Percentiles rank a stretch among this genome's conserved stretches.
phyloP scores from a whole-genome alignment of 2,329 filamentous ascomycete species.

The Aureobasidium zeae region DNA sequence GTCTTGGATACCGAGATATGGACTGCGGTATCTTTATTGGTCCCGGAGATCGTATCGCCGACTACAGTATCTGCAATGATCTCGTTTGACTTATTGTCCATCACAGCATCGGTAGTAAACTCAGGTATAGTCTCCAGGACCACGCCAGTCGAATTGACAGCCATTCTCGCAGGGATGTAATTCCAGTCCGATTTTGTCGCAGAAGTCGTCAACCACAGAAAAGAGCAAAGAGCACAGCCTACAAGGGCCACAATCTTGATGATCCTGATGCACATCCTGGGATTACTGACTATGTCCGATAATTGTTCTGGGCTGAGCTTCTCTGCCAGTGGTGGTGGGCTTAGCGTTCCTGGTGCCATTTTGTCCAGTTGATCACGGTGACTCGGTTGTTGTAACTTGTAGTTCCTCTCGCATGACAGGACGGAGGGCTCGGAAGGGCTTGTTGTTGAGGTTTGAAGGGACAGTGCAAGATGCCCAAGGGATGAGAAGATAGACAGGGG shows the following conservation, averaged over 20 bases:
- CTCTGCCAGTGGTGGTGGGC: constrained; percentile 1
- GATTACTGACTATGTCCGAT: constrained; percentile 4
- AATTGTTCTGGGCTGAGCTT: not conserved
- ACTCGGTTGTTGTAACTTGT: too few relatives aligned
- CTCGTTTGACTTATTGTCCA: too few relatives aligned
- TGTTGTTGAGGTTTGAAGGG: not conserved
- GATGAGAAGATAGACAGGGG: too few relatives aligned
- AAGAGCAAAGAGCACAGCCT: constrained; percentile 4
- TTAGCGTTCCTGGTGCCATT: constrained; percentile 4
- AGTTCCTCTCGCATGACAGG: too few relatives aligned
- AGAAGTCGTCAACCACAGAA: not conserved
- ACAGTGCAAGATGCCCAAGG: too few relatives aligned
- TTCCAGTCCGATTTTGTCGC: constrained; percentile 9
- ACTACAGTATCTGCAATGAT: too few relatives aligned
- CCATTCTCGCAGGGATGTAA: not conserved
- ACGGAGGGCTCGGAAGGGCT: too few relatives aligned
- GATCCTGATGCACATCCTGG: not conserved
- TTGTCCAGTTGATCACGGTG: constrained; percentile 5
- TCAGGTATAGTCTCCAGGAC: too few relatives aligned
- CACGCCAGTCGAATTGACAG: not conserved
- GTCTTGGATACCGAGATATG: not conserved
- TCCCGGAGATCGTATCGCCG: too few relatives aligned
- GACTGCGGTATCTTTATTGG: not conserved
- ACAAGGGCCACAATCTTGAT: not conserved
- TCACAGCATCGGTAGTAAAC: too few relatives aligned